A percentile compares a stretch with the other conserved stretches of the same genome.
These are phyloP conservation scores for Puccinia polysora DNA, from an alignment of 1,284 basidiomycete species.

Conservation along the genomic window DNA sequence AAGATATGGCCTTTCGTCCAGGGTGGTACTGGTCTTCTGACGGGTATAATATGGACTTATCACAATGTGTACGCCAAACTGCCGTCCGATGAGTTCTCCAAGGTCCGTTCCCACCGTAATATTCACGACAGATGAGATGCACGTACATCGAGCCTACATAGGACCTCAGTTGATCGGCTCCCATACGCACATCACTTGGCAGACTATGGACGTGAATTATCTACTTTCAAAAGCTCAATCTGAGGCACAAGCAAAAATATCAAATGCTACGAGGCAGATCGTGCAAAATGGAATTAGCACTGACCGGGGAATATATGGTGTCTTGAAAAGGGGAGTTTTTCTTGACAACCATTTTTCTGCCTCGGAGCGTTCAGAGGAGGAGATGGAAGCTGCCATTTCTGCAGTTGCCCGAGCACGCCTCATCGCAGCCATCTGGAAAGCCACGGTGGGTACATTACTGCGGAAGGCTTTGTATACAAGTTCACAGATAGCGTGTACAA, in stretches of 20 bases:
- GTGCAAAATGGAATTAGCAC: conserved; percentile 34
- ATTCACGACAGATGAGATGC: not conserved
- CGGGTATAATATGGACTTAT: conserved; percentile 2
- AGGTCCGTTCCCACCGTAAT: not conserved
- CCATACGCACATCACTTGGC: not conserved
- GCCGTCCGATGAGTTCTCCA: conserved; percentile 9
- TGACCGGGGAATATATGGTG: conserved; percentile 33
- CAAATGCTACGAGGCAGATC: not conserved
- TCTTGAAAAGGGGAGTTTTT: conserved; percentile 39
- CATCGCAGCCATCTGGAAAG: conserved; percentile 42
- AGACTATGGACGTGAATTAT: conserved; percentile 33
- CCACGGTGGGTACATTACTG: conserved; percentile 15
- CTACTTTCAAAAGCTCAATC: conserved; percentile 36
- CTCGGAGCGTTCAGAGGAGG: conserved; percentile 22
- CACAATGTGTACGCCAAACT: not conserved
- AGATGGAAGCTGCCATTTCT: conserved; percentile 25
- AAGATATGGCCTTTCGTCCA: conserved; percentile 13
- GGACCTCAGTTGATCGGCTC: not conserved
- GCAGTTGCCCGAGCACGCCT: conserved; percentile 24
- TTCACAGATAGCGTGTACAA: too few species aligned
- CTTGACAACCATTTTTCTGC: conserved; percentile 37
- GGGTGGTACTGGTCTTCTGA: conserved; percentile 2
- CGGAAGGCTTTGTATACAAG: not conserved
- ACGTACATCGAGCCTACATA: too few species aligned
- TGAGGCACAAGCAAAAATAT: conserved; percentile 23